phyloP scores from a whole-genome alignment of 805 yeast genomes.

The Pichia pseudocactophila region DNA sequence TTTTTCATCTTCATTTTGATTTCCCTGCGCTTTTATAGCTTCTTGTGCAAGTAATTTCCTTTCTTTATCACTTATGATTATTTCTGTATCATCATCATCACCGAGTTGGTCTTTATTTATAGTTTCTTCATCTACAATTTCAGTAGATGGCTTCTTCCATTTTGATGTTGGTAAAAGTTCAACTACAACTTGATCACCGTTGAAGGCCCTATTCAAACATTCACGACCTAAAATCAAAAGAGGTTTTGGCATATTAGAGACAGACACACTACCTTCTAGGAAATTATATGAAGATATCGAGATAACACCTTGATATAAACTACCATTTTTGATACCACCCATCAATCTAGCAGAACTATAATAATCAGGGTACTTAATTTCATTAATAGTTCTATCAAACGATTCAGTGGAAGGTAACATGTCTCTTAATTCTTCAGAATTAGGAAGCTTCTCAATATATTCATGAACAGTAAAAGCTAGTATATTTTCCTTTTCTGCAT shows the following conservation, averaged over 20 bases:
- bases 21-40: conserved; percentile 52
- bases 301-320: conserved; percentile 77
- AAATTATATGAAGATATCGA: conserved; percentile 79
- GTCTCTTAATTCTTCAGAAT: conserved; percentile 67
- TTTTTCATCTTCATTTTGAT: conserved; percentile 34
- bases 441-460: conserved; percentile 65
- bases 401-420: conserved; percentile 52
- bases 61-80: conserved; percentile 56
- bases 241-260: conserved; percentile 70
- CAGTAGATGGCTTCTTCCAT: conserved; percentile 82
- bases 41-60: conserved; percentile 67
- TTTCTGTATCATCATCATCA: conserved; percentile 39
- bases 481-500: conserved; percentile 47
- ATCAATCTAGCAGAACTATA: conserved; percentile 72
- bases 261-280: conserved; percentile 74
- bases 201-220: conserved; percentile 81
- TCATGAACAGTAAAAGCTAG: conserved; percentile 49
- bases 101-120: conserved; percentile 53
- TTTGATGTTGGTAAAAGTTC: conserved; percentile 77
- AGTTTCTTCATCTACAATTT: conserved; percentile 67
- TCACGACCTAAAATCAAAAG: conserved; percentile 74
- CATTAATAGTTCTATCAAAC: conserved; percentile 33
- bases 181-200: conserved; percentile 85
- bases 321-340: conserved; percentile 86
- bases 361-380: conserved; percentile 64